A percentile compares a stretch with the other conserved stretches of the same genome.
Conservation (phyloP, 441 rosid genomes). For the Raphanus hybrid region DNA sequence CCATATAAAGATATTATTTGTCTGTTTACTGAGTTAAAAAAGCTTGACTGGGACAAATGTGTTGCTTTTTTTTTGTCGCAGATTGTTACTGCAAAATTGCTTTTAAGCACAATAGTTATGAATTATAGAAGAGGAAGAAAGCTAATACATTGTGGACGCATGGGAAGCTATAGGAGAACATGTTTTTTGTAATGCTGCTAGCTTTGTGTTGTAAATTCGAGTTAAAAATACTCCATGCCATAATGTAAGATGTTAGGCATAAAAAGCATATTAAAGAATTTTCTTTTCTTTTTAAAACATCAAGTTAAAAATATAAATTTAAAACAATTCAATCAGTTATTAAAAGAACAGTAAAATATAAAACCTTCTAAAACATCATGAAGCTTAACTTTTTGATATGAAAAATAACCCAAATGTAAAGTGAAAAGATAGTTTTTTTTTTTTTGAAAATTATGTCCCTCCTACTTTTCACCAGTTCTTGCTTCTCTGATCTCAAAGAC, state of each 20-base stretch:
- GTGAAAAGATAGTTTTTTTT: not conserved
- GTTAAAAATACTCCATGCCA: not conserved
- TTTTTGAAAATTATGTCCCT: not conserved
- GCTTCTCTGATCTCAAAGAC: constrained; percentile 5
- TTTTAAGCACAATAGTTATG: constrained; percentile 16
- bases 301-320: not conserved
- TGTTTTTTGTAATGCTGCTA: constrained; percentile 20
- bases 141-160: not conserved
- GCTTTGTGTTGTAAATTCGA: constrained; percentile 16
- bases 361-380: not conserved
- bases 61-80: constrained; percentile 1
- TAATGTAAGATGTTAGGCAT: not conserved
- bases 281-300: not conserved
- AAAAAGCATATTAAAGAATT: not conserved
- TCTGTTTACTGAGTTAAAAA: not conserved
- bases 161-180: constrained; percentile 19
- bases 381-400: not conserved
- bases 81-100: constrained; percentile 12
- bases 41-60: constrained; percentile 2
- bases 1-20: not conserved
- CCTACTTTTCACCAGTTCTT: constrained; percentile 11
- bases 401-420: too few relatives aligned
- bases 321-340: not conserved
- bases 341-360: not conserved
- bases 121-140: constrained; percentile 7